These are phyloP conservation scores for Schizopora paradoxa DNA, from an alignment of 1,284 basidiomycete genomes.

Conservation along the genomic window DNA sequence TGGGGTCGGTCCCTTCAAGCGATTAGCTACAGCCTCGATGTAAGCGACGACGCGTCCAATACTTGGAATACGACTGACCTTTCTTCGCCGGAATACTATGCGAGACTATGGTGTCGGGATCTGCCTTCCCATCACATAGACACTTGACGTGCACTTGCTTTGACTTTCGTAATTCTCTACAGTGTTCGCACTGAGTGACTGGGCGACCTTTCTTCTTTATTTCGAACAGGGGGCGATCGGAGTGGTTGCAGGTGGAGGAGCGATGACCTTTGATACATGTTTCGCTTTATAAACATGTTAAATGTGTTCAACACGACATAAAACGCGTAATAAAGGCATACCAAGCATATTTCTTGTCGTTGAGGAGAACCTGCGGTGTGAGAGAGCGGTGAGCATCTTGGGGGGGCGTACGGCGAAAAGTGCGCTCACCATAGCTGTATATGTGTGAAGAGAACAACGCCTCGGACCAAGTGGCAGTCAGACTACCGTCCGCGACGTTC, in stretches of 20 bases:
- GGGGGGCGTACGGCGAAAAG: conserved; percentile 1
- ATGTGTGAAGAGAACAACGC: conserved; percentile 18
- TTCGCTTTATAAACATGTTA: conserved; percentile 43
- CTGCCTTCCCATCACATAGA: conserved; percentile 43
- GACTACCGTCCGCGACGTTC: conserved; percentile 16
- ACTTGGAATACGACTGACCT: conserved; percentile 48
- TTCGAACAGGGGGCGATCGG: conserved; percentile 71
- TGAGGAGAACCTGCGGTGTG: conserved; percentile 69
- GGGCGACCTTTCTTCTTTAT: conserved; percentile 80
- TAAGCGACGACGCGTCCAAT: conserved; percentile 39
- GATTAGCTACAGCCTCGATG: conserved; percentile 9
- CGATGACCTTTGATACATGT: conserved; percentile 83
- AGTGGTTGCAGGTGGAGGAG: conserved; percentile 71
- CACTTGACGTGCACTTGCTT: conserved; percentile 71
- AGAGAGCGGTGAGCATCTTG: not conserved
- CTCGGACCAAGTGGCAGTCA: conserved; percentile 30
- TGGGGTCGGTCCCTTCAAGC: conserved; percentile 31
- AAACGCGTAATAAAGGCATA: conserved; percentile 33
- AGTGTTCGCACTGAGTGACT: conserved; percentile 75
- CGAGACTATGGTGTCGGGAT: conserved; percentile 25
- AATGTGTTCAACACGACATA: not conserved
- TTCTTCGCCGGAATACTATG: conserved; percentile 42
- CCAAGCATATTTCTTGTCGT: conserved; percentile 80
- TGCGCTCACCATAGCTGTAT: conserved; percentile 13
- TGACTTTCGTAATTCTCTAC: conserved; percentile 70